These are phyloP conservation scores for Aspergillus fischeri DNA, from an alignment of 2,329 filamentous ascomycete species.

Conservation along the genomic window DNA sequence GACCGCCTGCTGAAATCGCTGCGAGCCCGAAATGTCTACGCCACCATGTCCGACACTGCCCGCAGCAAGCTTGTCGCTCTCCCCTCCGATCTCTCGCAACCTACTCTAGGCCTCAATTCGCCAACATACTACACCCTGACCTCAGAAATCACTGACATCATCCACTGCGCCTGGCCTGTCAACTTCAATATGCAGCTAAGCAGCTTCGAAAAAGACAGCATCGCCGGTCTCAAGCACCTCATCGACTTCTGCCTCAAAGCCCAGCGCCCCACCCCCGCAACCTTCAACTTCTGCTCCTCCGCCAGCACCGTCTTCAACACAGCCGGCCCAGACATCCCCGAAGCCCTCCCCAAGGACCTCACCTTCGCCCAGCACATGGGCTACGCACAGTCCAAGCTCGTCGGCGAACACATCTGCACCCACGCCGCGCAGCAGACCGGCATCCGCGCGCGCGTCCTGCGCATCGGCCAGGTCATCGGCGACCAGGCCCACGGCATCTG, in stretches of 20 bases:
- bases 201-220: slow-evolving; percentile 53
- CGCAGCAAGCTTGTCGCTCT: slow-evolving; percentile 45
- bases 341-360: slow-evolving; percentile 30
- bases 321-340: slow-evolving; percentile 24
- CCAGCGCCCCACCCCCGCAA: slow-evolving; percentile 28
- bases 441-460: slow-evolving; percentile 23
- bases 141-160: slow-evolving; percentile 47
- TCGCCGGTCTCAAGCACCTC: slow-evolving; percentile 46
- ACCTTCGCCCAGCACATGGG: slow-evolving; percentile 40
- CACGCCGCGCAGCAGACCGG: slow-evolving; percentile 17
- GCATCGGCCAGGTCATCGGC: slow-evolving; percentile 34
- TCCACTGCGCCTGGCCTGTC: slow-evolving; percentile 63
- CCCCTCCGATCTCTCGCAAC: slow-evolving; percentile 45
- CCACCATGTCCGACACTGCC: slow-evolving; percentile 11
- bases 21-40: slow-evolving; percentile 30
- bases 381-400: slow-evolving; percentile 39
- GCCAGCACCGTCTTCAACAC: slow-evolving; percentile 41
- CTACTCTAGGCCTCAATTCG: slow-evolving; percentile 46
- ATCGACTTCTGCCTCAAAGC: slow-evolving; percentile 35
- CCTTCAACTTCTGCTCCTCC: slow-evolving; percentile 50
- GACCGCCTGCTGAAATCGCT: slow-evolving; percentile 46
- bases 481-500: slow-evolving; percentile 23
- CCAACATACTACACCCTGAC: slow-evolving; percentile 41
- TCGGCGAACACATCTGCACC: slow-evolving; percentile 30
- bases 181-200: slow-evolving; percentile 58